A percentile compares a stretch with the other conserved stretches of the same genome.
phyloP scores from a whole-genome alignment of 2,329 filamentous ascomycete genomes.

The Trichoderma koningiopsis region DNA sequence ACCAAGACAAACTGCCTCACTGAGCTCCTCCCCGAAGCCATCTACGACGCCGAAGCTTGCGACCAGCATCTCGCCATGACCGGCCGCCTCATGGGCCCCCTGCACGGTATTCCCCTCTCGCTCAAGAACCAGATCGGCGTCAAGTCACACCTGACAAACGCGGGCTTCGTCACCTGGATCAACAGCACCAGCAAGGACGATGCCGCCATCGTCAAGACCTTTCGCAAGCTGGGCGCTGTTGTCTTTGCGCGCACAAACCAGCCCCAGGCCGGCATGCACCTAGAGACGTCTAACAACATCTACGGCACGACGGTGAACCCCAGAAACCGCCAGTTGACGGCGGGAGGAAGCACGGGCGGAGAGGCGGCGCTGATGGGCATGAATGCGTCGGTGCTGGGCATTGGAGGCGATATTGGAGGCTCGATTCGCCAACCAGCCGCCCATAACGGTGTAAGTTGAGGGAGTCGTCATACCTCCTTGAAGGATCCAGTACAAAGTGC shows the following conservation, averaged over 20 bases:
- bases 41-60: constrained; percentile 20
- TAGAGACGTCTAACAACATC: constrained; percentile 24
- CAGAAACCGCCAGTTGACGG: constrained; percentile 15
- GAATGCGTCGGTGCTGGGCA: constrained; percentile 56
- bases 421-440: constrained; percentile 14
- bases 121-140: constrained; percentile 22
- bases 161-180: constrained; percentile 22
- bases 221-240: constrained; percentile 18
- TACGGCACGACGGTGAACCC: constrained; percentile 20
- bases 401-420: constrained; percentile 59
- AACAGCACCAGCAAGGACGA: constrained; percentile 14
- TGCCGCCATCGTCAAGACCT: constrained; percentile 15
- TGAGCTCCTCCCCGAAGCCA: constrained; percentile 21
- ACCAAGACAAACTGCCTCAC: constrained; percentile 22
- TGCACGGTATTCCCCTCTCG: constrained; percentile 24
- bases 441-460: constrained; percentile 9
- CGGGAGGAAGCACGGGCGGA: constrained; percentile 48
- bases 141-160: constrained; percentile 1
- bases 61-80: constrained; percentile 18
- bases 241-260: constrained; percentile 22
- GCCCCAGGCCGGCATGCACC: constrained; percentile 21
- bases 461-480: background rate
- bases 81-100: constrained; percentile 18
- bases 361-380: constrained; percentile 62
- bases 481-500: background rate